Evolutionary conservation across 2,329 filamentous ascomycete species (phyloP).

Genomic region (Diatrype stigma): DNA sequence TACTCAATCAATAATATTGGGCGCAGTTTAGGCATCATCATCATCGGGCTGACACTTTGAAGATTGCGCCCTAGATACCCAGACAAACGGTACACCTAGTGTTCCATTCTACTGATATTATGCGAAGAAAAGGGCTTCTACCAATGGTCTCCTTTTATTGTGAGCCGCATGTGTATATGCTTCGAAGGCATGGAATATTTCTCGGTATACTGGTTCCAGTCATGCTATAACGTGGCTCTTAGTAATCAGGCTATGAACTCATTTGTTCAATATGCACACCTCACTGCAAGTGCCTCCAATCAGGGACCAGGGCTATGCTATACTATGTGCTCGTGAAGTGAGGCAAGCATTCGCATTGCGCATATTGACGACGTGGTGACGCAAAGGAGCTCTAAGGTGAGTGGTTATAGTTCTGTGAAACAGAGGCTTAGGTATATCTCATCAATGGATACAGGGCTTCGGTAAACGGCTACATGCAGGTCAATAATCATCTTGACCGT

Average conservation of each 20-base stretch:
- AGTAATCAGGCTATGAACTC: too few relatives aligned
- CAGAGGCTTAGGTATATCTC: not conserved
- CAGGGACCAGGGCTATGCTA: not conserved
- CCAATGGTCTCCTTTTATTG: too few relatives aligned
- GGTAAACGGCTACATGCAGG: not conserved
- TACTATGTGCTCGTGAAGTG: not conserved
- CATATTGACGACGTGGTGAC: not conserved
- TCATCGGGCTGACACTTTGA: too few relatives aligned
- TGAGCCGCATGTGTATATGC: too few relatives aligned
- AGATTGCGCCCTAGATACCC: too few relatives aligned
- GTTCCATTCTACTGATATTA: too few relatives aligned
- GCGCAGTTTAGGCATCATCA: not conserved
- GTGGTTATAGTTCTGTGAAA: not conserved
- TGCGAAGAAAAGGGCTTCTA: too few relatives aligned
- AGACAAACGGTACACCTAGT: too few relatives aligned
- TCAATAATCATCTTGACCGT: not conserved
- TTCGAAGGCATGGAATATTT: not conserved
- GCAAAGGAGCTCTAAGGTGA: too few relatives aligned
- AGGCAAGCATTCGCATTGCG: not conserved
- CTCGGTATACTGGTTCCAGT: not conserved
- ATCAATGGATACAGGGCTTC: not conserved
- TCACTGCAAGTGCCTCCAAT: too few relatives aligned
- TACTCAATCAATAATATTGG: not conserved
- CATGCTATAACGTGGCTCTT: too few relatives aligned
- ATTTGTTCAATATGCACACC: too few relatives aligned